These are phyloP conservation scores for Ascochyta koolunga DNA, from an alignment of 2,329 filamentous ascomycete species.

Conservation along the genomic window DNA sequence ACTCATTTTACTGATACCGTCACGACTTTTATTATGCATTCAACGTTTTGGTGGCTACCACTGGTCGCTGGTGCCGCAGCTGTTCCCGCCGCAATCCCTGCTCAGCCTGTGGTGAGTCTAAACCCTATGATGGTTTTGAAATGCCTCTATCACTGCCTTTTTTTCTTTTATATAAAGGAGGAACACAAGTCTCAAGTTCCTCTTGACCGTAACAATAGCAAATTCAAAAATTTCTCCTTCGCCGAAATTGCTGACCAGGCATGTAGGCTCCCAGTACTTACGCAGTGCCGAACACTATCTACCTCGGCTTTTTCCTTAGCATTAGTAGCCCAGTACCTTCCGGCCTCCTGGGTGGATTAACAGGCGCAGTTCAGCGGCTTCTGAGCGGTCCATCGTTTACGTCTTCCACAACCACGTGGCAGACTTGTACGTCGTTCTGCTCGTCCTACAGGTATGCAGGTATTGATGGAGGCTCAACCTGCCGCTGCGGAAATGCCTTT, in stretches of 20 bases:
- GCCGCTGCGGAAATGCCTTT: constrained; percentile 5
- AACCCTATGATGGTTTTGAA: neutral
- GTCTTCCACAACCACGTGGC: neutral
- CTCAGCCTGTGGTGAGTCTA: neutral
- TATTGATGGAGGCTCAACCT: constrained; percentile 6
- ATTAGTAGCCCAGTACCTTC: neutral
- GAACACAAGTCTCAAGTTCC: no score
- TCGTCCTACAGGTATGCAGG: neutral
- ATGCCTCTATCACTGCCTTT: neutral
- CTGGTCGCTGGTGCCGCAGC: constrained; percentile 4
- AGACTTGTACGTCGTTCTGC: neutral
- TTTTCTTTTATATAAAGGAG: no score
- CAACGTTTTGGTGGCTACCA: constrained; percentile 1
- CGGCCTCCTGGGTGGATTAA: neutral
- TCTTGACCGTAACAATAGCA: no score
- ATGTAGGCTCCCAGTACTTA: neutral
- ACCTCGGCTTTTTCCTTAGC: constrained; percentile 6
- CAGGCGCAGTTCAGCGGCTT: neutral
- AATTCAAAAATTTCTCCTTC: neutral
- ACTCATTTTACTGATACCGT: no score
- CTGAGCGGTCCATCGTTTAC: neutral
- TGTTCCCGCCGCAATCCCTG: neutral
- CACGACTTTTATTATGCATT: constrained; percentile 7
- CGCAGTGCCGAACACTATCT: neutral
- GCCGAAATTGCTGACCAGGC: neutral